Base-by-base conservation (phyloP, 257 asterid genomes). In the Scutellaria baicalensis region DNA sequence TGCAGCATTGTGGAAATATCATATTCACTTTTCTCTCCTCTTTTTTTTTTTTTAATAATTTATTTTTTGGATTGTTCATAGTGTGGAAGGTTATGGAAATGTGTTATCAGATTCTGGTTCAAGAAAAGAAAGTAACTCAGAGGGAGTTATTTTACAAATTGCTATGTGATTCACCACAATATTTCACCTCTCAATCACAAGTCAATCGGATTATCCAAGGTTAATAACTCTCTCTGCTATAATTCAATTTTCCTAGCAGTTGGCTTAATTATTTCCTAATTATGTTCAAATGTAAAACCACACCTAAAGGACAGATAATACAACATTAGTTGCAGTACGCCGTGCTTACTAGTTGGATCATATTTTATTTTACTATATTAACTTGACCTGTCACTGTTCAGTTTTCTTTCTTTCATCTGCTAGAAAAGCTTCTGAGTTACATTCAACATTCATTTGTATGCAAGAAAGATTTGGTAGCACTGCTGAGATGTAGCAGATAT, bases 41-140 rank as follows among this genome's bases (percentile, higher is more conserved):
- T 13, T 55, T 8, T 17, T 1, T 0, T 17, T 33, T 45, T 42
- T 31, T 44, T 59, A 1, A 12, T 14, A 9, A 14, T n/a, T 21
- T 16, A 7, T 33, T 47, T 33, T 47, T 55, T 70, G 51, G 56
- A 54, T 13, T 48, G 70, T 66, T 20, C 35, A 17, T 71, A 93
- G 97, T 93, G 64, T 93, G 99, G 99, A 93, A 91, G 86, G 89
- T 81, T 66, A 93, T 93, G 99, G 96, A 84, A 66, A 90, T 89
- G 87, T 89, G 96, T 68, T 85, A 91, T 70, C 86, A 83, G 78
- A 83, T 87, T 72, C 75, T 90, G 82, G 82, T 75, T 45, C 86
- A 84, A 70, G 93, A 86, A 68, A 93, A 91, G 80, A 87, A 80
- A 82, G 94, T 93, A 38, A 93, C 97, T 74, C 97, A 93, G 78